Evolutionary conservation across 1,284 basidiomycete genomes (phyloP).

Genomic region (Sanghuangporus sanghuang): DNA sequence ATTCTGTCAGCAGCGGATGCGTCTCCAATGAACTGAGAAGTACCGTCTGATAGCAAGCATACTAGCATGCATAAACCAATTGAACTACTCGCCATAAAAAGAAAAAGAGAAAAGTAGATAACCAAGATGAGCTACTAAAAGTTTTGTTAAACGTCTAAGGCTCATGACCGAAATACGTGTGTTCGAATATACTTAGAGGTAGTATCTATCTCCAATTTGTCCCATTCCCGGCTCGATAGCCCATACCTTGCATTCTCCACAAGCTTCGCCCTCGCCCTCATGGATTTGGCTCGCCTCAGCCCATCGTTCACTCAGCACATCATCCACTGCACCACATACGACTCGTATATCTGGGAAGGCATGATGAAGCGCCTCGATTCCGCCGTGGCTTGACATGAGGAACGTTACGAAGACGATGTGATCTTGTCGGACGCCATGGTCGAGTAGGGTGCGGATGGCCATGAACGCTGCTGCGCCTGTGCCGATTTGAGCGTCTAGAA

Average conservation of each 20-base stretch:
- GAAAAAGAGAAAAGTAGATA: no score
- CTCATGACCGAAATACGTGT: not conserved
- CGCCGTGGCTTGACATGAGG: conserved; percentile 79
- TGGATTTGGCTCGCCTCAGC: conserved; percentile 40
- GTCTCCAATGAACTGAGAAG: no score
- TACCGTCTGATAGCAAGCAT: no score
- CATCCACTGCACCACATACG: conserved; percentile 80
- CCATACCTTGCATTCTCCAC: conserved; percentile 54
- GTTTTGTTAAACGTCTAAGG: no score
- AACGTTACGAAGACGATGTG: conserved; percentile 87
- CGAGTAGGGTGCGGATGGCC: conserved; percentile 92
- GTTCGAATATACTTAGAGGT: conserved; percentile 20
- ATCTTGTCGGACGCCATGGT: conserved; percentile 87
- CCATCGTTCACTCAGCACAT: conserved; percentile 68
- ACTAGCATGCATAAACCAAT: no score
- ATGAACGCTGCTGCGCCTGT: conserved; percentile 95
- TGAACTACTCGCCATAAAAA: no score
- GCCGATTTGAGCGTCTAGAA: conserved; percentile 93
- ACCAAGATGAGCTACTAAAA: no score
- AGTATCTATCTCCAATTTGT: conserved; percentile 66
- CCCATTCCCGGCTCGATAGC: conserved; percentile 78
- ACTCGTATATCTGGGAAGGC: conserved; percentile 83
- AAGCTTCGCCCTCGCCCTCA: conserved; percentile 29
- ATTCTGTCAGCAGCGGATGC: no score
- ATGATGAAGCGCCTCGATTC: conserved; percentile 68